A percentile compares a stretch with the other conserved stretches of the same genome.
phyloP scores from a whole-genome alignment of 2,329 filamentous ascomycete genomes.

The Microcyclospora tardicrescens region DNA sequence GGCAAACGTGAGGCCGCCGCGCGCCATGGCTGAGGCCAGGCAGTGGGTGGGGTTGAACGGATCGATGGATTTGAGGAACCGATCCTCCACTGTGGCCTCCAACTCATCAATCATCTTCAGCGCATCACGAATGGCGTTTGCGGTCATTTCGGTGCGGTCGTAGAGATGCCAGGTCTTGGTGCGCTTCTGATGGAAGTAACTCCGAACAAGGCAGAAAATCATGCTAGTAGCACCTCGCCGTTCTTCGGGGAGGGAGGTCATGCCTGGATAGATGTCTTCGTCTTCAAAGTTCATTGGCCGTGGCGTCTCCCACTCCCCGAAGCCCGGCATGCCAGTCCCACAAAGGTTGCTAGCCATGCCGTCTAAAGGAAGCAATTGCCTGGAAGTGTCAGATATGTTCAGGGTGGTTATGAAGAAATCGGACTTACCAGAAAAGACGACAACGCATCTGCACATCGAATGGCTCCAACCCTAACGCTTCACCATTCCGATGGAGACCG shows the following conservation, averaged over 20 bases:
- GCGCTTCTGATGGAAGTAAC: constrained; percentile 24
- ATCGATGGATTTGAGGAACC: constrained; percentile 34
- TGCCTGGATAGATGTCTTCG: constrained; percentile 28
- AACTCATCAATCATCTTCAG: constrained; percentile 26
- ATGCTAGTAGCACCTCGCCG: constrained; percentile 42
- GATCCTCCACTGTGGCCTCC: constrained; percentile 30
- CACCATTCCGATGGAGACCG: constrained; percentile 48
- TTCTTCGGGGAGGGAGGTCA: constrained; percentile 34
- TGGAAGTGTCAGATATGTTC: no score
- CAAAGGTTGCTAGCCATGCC: constrained; percentile 18
- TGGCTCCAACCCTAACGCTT: constrained; percentile 35
- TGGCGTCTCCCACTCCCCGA: constrained; percentile 12
- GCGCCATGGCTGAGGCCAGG: constrained; percentile 32
- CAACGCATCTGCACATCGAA: constrained; percentile 49
- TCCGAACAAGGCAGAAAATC: constrained; percentile 32
- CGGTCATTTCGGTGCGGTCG: constrained; percentile 3
- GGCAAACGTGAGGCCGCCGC: constrained; percentile 31
- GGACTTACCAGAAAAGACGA: constrained; percentile 41
- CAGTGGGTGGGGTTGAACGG: constrained; percentile 30
- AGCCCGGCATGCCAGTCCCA: constrained; percentile 16
- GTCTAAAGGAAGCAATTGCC: constrained; percentile 49
- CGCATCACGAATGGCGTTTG: constrained; percentile 3
- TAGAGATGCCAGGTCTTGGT: constrained; percentile 6
- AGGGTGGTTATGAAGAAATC: no score
- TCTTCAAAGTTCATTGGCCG: constrained; percentile 25